Conservation (phyloP, 2,329 filamentous ascomycete genomes). For the Xylaria hypoxylon region DNA sequence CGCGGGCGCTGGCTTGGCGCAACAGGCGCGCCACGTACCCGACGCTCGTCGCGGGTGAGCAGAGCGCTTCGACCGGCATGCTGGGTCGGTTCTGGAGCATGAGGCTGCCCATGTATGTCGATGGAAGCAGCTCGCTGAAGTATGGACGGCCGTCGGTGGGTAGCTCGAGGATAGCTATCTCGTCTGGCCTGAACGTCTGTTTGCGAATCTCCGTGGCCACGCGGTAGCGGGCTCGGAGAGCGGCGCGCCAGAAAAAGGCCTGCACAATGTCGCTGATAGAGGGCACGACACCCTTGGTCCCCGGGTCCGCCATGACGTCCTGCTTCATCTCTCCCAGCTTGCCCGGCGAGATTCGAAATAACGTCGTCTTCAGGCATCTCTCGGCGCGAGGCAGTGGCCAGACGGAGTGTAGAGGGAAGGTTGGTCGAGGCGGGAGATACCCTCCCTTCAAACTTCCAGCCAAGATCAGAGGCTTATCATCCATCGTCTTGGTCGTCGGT, state of each 20-base stretch:
- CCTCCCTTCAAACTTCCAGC: neutral
- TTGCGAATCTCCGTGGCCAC: constrained; percentile 41
- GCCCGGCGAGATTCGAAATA: constrained; percentile 51
- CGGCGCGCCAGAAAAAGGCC: constrained; percentile 55
- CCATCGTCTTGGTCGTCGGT: too few species aligned
- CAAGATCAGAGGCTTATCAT: too few species aligned
- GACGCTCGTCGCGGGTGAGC: constrained; percentile 46
- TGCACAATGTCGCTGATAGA: constrained; percentile 56
- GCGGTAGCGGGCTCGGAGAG: constrained; percentile 52
- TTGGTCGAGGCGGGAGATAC: constrained; percentile 14
- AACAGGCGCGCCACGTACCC: constrained; percentile 43
- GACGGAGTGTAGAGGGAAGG: constrained; percentile 40
- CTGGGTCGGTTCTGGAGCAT: constrained; percentile 47
- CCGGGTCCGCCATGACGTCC: constrained; percentile 45
- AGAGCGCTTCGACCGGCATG: constrained; percentile 46
- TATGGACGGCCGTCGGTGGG: constrained; percentile 50
- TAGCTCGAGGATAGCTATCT: constrained; percentile 51
- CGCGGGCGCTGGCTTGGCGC: constrained; percentile 44
- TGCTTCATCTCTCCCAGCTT: constrained; percentile 52
- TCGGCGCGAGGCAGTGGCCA: constrained; percentile 45
- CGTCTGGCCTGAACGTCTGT: constrained; percentile 42
- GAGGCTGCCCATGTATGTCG: constrained; percentile 48
- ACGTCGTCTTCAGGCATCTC: constrained; percentile 44
- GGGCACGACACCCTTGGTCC: constrained; percentile 43
- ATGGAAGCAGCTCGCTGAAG: constrained; percentile 48